These are phyloP conservation scores for Hygrocybe punicea DNA, from an alignment of 768 basidiomycete species.

Conservation along the genomic window DNA sequence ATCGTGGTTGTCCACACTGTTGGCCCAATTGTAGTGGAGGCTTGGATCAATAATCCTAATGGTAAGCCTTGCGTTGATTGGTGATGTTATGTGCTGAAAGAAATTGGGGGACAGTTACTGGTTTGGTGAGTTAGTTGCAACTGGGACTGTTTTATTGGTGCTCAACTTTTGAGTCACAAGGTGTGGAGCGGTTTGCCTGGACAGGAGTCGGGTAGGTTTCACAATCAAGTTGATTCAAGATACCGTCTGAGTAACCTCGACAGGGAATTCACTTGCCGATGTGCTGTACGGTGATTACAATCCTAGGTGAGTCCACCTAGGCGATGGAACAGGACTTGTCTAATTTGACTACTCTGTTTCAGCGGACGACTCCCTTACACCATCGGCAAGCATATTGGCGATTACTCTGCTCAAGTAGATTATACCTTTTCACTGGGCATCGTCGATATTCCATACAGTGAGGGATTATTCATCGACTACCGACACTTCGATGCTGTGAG, in stretches of 20 bases:
- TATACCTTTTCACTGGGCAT: constrained; percentile 36
- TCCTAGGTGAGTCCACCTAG: neutral
- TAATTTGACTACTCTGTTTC: neutral
- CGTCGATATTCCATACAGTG: constrained; percentile 54
- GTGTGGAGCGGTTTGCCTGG: constrained; percentile 66
- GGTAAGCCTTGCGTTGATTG: constrained; percentile 39
- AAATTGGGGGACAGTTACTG: neutral
- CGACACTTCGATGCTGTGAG: constrained; percentile 62
- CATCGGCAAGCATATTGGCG: constrained; percentile 55
- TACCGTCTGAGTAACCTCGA: constrained; percentile 12
- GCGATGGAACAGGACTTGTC: neutral
- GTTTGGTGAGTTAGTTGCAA: neutral
- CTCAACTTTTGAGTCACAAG: constrained; percentile 31
- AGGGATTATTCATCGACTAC: constrained; percentile 69
- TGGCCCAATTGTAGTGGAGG: constrained; percentile 56
- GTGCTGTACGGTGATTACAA: constrained; percentile 64
- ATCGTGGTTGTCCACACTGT: constrained; percentile 67
- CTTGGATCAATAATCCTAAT: constrained; percentile 71
- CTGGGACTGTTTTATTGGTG: neutral
- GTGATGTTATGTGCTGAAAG: neutral
- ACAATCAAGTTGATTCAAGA: neutral
- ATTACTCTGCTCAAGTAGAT: constrained; percentile 55
- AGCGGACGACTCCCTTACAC: constrained; percentile 63
- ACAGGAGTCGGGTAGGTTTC: constrained; percentile 39
- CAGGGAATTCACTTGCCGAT: constrained; percentile 65